phyloP scores from a whole-genome alignment of 1,284 basidiomycete species.

The Leucoagaricus sp. region DNA sequence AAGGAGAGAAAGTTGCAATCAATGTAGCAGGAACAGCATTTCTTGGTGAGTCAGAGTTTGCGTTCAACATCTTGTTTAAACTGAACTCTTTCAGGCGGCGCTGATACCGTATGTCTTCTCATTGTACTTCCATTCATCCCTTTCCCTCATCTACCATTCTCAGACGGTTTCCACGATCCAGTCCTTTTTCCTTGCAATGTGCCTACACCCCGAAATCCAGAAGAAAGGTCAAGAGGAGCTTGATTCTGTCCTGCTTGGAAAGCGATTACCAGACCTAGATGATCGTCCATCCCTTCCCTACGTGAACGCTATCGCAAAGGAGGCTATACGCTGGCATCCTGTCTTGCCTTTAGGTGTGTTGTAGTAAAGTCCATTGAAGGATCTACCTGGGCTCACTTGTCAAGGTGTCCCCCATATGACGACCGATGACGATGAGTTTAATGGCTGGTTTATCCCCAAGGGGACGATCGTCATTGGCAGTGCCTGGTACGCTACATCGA shows the following conservation, averaged over 20 bases:
- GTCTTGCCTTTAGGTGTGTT: slow-evolving; percentile 15
- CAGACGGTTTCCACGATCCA: slow-evolving; percentile 35
- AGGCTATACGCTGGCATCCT: slow-evolving; percentile 20
- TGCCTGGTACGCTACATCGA: slow-evolving; percentile 15
- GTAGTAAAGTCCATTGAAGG: background rate
- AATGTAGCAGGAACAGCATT: slow-evolving; percentile 10
- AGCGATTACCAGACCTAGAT: slow-evolving; percentile 28
- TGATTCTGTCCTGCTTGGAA: slow-evolving; percentile 33
- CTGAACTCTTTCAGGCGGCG: slow-evolving; percentile 7
- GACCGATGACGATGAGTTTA: slow-evolving; percentile 19
- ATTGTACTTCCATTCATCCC: too few species aligned
- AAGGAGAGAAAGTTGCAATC: slow-evolving; percentile 6
- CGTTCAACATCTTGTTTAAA: too few species aligned
- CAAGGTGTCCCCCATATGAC: slow-evolving; percentile 15
- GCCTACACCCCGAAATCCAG: slow-evolving; percentile 41
- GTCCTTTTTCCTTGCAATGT: slow-evolving; percentile 42
- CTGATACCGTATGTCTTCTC: slow-evolving; percentile 16
- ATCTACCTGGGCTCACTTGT: background rate
- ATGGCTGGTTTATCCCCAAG: slow-evolving; percentile 23
- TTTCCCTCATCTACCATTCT: background rate
- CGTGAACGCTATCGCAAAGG: slow-evolving; percentile 28
- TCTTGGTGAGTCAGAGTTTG: slow-evolving; percentile 3
- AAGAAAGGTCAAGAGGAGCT: slow-evolving; percentile 42
- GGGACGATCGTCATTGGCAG: slow-evolving; percentile 22
- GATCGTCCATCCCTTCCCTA: slow-evolving; percentile 29